Conservation (phyloP, 306 rosid genomes). For the Senna tora region DNA sequence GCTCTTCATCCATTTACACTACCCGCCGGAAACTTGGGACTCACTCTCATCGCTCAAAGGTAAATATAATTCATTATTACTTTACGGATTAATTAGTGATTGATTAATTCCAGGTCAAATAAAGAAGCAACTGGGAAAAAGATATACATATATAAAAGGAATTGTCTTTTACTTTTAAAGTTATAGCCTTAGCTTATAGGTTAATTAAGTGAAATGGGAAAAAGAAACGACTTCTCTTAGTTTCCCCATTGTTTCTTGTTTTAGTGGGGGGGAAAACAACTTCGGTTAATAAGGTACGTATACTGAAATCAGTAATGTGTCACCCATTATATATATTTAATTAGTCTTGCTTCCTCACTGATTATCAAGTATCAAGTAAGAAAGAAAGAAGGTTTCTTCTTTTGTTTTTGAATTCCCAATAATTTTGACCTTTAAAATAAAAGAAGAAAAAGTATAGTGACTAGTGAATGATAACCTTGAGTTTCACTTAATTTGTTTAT, state of each 20-base stretch:
- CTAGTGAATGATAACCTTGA: neutral
- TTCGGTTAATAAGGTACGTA: constrained; percentile 38
- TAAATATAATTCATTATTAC: constrained; percentile 26
- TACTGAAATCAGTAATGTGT: constrained; percentile 34
- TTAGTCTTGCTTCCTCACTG: constrained; percentile 32
- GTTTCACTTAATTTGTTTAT: constrained; percentile 32
- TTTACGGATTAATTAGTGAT: too few relatives aligned
- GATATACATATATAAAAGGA: neutral
- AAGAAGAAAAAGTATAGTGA: too few relatives aligned
- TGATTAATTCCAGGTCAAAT: constrained; percentile 27
- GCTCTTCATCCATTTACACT: constrained; percentile 85
- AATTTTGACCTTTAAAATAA: too few relatives aligned
- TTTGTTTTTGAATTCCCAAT: constrained; percentile 6
- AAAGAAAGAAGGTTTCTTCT: constrained; percentile 27
- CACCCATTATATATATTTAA: constrained; percentile 4
- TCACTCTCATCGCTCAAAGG: constrained; percentile 86
- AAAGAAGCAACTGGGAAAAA: neutral
- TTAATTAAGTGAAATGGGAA: constrained; percentile 32
- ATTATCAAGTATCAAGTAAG: constrained; percentile 37
- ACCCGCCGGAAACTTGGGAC: constrained; percentile 69
- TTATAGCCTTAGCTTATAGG: too few relatives aligned
- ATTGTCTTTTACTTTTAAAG: constrained; percentile 39
- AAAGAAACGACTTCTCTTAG: constrained; percentile 9
- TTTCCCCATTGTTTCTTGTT: constrained; percentile 27
- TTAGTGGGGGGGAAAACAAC: constrained; percentile 20